Evolutionary conservation across 345 rosid species (phyloP), one percentile per base, ranked within the genome.

Genomic region (Citrus sinensis): DNA sequence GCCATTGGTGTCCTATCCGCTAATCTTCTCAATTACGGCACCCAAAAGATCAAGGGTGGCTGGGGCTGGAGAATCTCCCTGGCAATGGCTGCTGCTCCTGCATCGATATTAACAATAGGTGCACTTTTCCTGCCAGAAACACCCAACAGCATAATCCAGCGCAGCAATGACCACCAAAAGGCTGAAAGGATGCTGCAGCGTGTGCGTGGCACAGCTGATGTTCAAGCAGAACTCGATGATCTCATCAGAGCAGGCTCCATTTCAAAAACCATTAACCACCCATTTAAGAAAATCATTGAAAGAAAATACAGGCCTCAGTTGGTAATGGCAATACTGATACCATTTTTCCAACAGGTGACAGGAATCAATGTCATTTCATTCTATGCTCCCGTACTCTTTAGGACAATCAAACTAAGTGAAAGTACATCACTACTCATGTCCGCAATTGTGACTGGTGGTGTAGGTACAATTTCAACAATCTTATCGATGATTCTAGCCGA

Each of bases 61-160:
- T 91, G 87, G 86, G 98, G 95, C 1, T 92, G 94, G 98, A 85
- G 95, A 71, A 79, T 92, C 79, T 92, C 97, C 39, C 82, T 91
- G 25, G 90, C 94, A 67, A 76, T 90, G 83, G 91, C 93, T 0
- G 95, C 92, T 24, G 74, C 87, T 6, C 97, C 94, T 0, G 96
- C 96, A 13, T 62, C 87, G 46, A 79, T 92, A 70, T 86, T 92
- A 39, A 89, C 93, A 7, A 20, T 89, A 19, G 93, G 92, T 27
- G 85, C 96, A 2, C 27, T 91, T 35, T 88, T 90, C 83, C 91
- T 92, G 65, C 93, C 93, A 0, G 96, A 94, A 30, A 92, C 95
- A 0, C 92, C 97, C 32, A 92, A 86, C 83, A 92, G 91, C 84
- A 63, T 92, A 49, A 89, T 90, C 65, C 95, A 88, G 13, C 83